Evolutionary conservation across 2,329 filamentous ascomycete species (phyloP).

Genomic region (Ophiosphaerella narmari): DNA sequence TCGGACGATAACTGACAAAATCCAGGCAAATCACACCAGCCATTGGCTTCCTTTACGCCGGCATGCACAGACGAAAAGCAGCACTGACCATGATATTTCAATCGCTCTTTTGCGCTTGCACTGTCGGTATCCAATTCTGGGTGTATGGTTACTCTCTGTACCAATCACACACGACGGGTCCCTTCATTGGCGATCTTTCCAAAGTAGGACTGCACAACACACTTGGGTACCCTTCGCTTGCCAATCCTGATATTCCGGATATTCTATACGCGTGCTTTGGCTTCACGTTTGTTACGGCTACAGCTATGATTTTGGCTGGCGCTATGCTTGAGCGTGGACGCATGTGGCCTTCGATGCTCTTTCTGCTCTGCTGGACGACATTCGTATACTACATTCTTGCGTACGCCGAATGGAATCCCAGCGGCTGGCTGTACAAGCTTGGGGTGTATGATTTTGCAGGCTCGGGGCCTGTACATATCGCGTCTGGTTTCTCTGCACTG

Average conservation of each 20-base stretch:
- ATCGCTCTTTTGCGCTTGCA: slow-evolving; percentile 54
- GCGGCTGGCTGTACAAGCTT: slow-evolving; percentile 72
- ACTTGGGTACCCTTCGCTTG: slow-evolving; percentile 35
- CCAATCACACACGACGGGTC: slow-evolving; percentile 35
- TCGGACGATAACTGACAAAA: slow-evolving; percentile 1
- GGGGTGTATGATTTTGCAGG: slow-evolving; percentile 76
- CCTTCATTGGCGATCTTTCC: slow-evolving; percentile 37
- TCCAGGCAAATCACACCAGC: slow-evolving; percentile 41
- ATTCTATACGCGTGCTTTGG: slow-evolving; percentile 42
- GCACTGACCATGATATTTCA: slow-evolving; percentile 55
- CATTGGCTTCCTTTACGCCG: slow-evolving; percentile 42
- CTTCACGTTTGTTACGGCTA: slow-evolving; percentile 41
- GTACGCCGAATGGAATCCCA: slow-evolving; percentile 78
- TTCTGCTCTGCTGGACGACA: slow-evolving; percentile 42
- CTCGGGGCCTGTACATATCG: slow-evolving; percentile 75
- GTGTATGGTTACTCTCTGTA: slow-evolving; percentile 54
- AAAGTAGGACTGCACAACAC: slow-evolving; percentile 38
- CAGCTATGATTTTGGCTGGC: slow-evolving; percentile 41
- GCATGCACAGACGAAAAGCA: slow-evolving; percentile 39
- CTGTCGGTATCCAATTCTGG: slow-evolving; percentile 55
- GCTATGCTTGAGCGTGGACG: slow-evolving; percentile 42
- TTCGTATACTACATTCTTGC: slow-evolving; percentile 57
- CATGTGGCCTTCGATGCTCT: slow-evolving; percentile 37
- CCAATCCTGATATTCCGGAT: slow-evolving; percentile 39
- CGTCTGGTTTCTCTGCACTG: slow-evolving; percentile 71